These are phyloP conservation scores for Boletellus ananas DNA, from an alignment of 768 basidiomycete species.

Conservation along the genomic window DNA sequence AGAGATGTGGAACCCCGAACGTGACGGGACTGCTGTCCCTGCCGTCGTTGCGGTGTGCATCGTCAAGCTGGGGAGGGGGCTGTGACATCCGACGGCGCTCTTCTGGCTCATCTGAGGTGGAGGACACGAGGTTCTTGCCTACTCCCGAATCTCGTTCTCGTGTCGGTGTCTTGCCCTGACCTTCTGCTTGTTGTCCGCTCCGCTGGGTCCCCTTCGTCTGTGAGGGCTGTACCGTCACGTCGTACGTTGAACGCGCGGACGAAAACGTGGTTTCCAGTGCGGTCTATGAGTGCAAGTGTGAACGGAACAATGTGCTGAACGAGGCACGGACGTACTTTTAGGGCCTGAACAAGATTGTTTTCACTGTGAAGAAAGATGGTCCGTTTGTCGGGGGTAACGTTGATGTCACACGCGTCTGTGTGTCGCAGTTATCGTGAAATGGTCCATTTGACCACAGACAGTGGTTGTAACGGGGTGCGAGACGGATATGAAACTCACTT, in stretches of 20 bases:
- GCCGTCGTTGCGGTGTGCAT: background rate
- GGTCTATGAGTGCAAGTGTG: slow-evolving; percentile 35
- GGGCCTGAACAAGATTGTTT: slow-evolving; percentile 64
- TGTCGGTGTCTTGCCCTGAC: background rate
- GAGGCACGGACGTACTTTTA: slow-evolving; percentile 53
- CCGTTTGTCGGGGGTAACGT: slow-evolving; percentile 96
- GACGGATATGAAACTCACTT: slow-evolving; percentile 39
- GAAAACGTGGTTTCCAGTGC: slow-evolving; percentile 68
- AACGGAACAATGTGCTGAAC: background rate
- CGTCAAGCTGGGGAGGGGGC: background rate
- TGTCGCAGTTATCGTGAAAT: background rate
- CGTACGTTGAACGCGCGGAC: slow-evolving; percentile 69
- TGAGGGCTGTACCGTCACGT: slow-evolving; percentile 36
- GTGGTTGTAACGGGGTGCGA: too few species aligned
- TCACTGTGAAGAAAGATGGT: slow-evolving; percentile 91
- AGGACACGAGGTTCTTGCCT: background rate
- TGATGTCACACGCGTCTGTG: slow-evolving; percentile 81
- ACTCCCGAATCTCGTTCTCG: background rate
- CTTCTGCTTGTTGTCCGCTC: background rate
- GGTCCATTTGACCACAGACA: background rate
- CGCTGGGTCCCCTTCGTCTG: slow-evolving; percentile 16
- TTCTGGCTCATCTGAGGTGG: background rate
- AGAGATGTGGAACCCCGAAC: slow-evolving; percentile 10
- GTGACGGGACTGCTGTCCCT: background rate
- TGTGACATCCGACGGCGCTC: background rate